Conservation (phyloP, 1,284 basidiomycete genomes). For the Ceratobasidium sp. region DNA sequence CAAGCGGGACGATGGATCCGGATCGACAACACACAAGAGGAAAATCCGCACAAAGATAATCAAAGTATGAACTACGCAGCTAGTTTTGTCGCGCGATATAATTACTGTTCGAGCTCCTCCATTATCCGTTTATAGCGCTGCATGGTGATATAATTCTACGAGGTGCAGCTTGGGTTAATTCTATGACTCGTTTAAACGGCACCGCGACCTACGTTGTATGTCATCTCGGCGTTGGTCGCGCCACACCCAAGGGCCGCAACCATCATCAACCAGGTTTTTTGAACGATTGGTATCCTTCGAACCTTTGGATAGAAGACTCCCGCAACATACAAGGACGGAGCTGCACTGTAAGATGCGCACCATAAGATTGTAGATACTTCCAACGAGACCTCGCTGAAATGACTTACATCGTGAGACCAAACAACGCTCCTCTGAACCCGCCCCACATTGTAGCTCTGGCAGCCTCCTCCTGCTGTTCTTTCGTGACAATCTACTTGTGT, state of each 20-base stretch:
- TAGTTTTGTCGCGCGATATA: background rate
- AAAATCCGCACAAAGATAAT: background rate
- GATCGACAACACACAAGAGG: background rate
- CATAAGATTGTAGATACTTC: background rate
- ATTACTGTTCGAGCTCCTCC: constrained; percentile 10
- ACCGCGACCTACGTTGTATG: constrained; percentile 4
- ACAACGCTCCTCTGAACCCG: constrained; percentile 19
- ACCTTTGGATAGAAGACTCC: constrained; percentile 13
- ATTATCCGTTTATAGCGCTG: constrained; percentile 25
- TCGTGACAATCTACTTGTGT: constrained; percentile 9
- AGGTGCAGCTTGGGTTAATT: background rate
- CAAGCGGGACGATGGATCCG: background rate
- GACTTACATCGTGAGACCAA: constrained; percentile 18
- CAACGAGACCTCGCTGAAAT: background rate
- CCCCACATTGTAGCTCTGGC: constrained; percentile 30
- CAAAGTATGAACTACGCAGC: background rate
- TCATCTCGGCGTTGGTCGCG: constrained; percentile 27
- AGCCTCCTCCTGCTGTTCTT: constrained; percentile 30
- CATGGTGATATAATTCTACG: constrained; percentile 15
- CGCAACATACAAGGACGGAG: constrained; percentile 1
- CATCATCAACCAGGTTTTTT: constrained; percentile 6
- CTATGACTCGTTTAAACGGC: background rate
- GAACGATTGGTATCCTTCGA: constrained; percentile 14
- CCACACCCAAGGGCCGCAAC: constrained; percentile 18
- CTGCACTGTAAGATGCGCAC: background rate